Evolutionary conservation across 2,329 filamentous ascomycete genomes (phyloP).

Genomic region (Beauveria pseudobassiana): DNA sequence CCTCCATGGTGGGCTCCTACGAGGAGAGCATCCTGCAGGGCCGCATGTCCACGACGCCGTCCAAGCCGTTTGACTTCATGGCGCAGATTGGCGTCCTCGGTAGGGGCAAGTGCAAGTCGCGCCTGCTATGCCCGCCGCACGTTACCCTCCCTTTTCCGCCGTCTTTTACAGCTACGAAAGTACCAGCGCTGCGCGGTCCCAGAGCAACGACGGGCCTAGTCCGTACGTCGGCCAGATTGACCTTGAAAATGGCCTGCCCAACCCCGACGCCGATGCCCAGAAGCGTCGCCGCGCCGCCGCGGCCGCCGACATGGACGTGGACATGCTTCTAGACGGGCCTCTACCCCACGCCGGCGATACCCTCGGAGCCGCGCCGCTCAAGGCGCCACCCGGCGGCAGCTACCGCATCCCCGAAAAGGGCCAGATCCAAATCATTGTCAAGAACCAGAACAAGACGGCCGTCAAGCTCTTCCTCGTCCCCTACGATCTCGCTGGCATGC

Average conservation of each 20-base stretch:
- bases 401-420: constrained; percentile 93
- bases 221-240: constrained; percentile 94
- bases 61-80: constrained; percentile 83
- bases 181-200: constrained; percentile 54
- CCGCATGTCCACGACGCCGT: constrained; percentile 93
- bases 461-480: constrained; percentile 93
- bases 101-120: constrained; percentile 79
- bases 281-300: constrained; percentile 37
- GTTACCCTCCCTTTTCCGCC: constrained; percentile 84
- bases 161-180: constrained; percentile 91
- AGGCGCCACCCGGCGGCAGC: constrained; percentile 72
- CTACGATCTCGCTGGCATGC: constrained; percentile 89
- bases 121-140: constrained; percentile 78
- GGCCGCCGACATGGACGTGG: constrained; percentile 27
- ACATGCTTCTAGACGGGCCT: constrained; percentile 16
- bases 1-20: constrained; percentile 95
- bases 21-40: constrained; percentile 94
- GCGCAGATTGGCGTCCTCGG: constrained; percentile 93
- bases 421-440: constrained; percentile 93
- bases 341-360: constrained; percentile 11
- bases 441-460: constrained; percentile 96
- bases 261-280: constrained; percentile 38
- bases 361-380: constrained; percentile 30
- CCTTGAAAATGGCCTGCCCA: constrained; percentile 69
- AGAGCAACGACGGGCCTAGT: constrained; percentile 77